Conservation (phyloP, 805 yeast species). For the Trichomonascus vanleenenianus region DNA sequence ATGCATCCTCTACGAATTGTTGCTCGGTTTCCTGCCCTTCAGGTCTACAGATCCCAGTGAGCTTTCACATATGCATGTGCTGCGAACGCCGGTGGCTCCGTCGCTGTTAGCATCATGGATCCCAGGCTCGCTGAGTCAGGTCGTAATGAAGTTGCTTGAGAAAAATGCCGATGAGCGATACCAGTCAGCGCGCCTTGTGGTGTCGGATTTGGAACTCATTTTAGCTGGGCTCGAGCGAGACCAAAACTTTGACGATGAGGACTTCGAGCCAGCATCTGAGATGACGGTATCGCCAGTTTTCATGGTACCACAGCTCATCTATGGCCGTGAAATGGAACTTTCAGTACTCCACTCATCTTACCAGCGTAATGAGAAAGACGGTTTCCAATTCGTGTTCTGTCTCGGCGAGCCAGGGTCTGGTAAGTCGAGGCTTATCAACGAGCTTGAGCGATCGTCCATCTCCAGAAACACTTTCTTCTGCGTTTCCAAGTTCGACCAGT, state of each 20-base stretch:
- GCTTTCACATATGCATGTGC: conserved; percentile 34
- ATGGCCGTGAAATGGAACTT: conserved; percentile 27
- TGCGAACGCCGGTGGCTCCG: conserved; percentile 38
- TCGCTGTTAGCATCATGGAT: conserved; percentile 21
- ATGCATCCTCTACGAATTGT: conserved; percentile 41
- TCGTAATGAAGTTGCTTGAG: conserved; percentile 37
- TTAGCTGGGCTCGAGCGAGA: conserved; percentile 12
- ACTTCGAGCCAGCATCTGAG: conserved; percentile 10
- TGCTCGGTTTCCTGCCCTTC: conserved; percentile 40
- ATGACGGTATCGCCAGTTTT: conserved; percentile 12
- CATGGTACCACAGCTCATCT: conserved; percentile 22
- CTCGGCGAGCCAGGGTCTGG: conserved; percentile 42
- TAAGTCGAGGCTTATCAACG: conserved; percentile 36
- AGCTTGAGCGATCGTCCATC: conserved; percentile 31
- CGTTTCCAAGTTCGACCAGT: conserved; percentile 25
- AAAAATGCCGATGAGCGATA: conserved; percentile 37
- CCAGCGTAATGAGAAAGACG: conserved; percentile 12
- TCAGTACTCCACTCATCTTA: conserved; percentile 20
- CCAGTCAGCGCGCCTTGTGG: conserved; percentile 28
- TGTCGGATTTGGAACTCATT: conserved; percentile 31
- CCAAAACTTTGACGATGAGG: conserved; percentile 11
- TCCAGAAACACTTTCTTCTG: conserved; percentile 27
- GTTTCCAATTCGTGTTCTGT: conserved; percentile 27
- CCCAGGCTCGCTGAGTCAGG: conserved; percentile 27
- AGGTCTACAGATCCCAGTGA: conserved; percentile 33